A percentile compares a stretch with the other conserved stretches of the same genome.
phyloP scores from a whole-genome alignment of 768 basidiomycete genomes.

The Naganishia randhawae region DNA sequence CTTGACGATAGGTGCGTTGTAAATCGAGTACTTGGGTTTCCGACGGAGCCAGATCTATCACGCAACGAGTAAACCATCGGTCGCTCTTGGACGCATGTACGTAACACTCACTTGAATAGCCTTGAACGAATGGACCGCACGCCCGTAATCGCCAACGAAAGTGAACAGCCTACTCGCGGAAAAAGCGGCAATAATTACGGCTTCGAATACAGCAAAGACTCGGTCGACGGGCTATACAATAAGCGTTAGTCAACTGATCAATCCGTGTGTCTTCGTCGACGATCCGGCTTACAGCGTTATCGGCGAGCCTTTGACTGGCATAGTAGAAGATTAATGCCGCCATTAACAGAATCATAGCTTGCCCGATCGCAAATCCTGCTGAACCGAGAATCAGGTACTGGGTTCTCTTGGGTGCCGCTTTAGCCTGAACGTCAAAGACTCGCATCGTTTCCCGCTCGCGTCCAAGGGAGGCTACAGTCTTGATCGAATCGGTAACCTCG shows the following conservation, averaged over 20 bases:
- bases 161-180: slow-evolving; percentile 37
- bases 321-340: slow-evolving; percentile 39
- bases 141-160: slow-evolving; percentile 39
- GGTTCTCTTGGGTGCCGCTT: slow-evolving; percentile 17
- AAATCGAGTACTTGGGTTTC: slow-evolving; percentile 23
- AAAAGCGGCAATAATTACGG: slow-evolving; percentile 36
- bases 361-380: slow-evolving; percentile 28
- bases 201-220: slow-evolving; percentile 39
- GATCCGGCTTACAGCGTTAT: slow-evolving; percentile 30
- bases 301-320: slow-evolving; percentile 33
- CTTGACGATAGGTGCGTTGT: not conserved
- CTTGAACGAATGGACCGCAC: slow-evolving; percentile 33
- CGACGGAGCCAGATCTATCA: slow-evolving; percentile 38
- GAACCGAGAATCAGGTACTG: slow-evolving; percentile 29
- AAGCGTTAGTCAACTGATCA: slow-evolving; percentile 14
- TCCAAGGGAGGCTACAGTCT: slow-evolving; percentile 35
- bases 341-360: slow-evolving; percentile 36
- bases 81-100: not conserved
- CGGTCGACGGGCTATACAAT: slow-evolving; percentile 30
- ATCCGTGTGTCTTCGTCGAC: not conserved
- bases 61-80: not conserved
- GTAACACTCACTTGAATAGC: slow-evolving; percentile 35
- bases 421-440: slow-evolving; percentile 30
- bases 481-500: slow-evolving; percentile 38
- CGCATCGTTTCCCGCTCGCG: slow-evolving; percentile 37